phyloP scores from a whole-genome alignment of 495 filamentous ascomycete genomes.

The Penicillium macrosclerotiorum region DNA sequence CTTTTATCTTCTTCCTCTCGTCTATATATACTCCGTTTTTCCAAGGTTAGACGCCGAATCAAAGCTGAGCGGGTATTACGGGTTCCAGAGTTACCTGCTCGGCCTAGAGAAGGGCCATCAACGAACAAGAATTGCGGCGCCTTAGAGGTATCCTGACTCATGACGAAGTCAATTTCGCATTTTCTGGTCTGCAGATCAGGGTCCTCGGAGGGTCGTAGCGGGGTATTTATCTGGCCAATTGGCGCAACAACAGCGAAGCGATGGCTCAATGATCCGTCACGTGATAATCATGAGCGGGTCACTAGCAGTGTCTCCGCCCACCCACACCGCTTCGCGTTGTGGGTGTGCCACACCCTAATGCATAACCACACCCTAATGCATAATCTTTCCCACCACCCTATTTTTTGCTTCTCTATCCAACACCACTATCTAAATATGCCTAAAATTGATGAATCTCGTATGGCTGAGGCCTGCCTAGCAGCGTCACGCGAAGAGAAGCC shows the following conservation, averaged over 20 bases:
- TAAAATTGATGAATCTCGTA: too few relatives aligned
- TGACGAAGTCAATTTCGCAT: neutral
- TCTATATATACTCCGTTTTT: neutral
- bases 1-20: constrained; percentile 1
- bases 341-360: too few relatives aligned
- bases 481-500: too few relatives aligned
- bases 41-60: neutral
- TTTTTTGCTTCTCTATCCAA: too few relatives aligned
- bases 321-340: too few relatives aligned
- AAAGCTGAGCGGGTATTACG: neutral
- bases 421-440: too few relatives aligned
- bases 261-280: too few relatives aligned
- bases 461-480: too few relatives aligned
- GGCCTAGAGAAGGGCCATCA: neutral
- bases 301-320: too few relatives aligned
- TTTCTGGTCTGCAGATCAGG: neutral
- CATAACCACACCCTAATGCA: too few relatives aligned
- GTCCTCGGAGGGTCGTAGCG: neutral
- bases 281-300: too few relatives aligned
- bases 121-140: neutral
- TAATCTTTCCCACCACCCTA: too few relatives aligned
- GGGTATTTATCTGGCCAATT: neutral
- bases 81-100: neutral
- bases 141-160: neutral
- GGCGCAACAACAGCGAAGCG: neutral